Base-by-base conservation (phyloP, 192 early-diverging fungal genomes). In the Entomortierella chlamydospora region DNA sequence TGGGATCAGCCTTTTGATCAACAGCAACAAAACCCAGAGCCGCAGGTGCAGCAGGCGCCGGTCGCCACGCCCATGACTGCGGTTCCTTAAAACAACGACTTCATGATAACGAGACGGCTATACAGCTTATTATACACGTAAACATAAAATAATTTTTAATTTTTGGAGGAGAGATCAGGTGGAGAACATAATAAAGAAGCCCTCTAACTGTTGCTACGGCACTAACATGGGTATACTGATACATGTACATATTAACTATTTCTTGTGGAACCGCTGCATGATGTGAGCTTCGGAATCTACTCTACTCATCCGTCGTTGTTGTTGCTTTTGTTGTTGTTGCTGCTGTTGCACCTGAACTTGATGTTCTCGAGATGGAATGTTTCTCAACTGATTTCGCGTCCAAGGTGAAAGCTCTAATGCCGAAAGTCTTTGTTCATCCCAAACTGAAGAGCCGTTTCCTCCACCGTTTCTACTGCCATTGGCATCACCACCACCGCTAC, bases 1-100 rank as follows among this genome's bases (percentile, higher is more conserved):
- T 79, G 76, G 76, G 76, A 79, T 39, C 22, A 45, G 50, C 61
- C 61, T 2, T 52, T 64, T 13, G 28, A 64, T 8, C 45, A 29
- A 30, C 42, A n/a, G 6, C 31, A 28, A 30, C 30, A n/a, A 55
- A 31, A 55, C 25, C 10, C 26, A 25, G 6, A 26, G 25, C 4
- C 9, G 28, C 22, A 28, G 28, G 52, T 9, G 26, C 15, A 39
- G 18, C 22, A 58, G 13, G 33, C 50, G 28, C 41, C 66, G 18
- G 54, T 41, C 20, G 23, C 42, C 29, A 57, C 56, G 17, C 9
- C 53, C 26, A 49, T 37, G 26, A 28, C 42, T 41, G 49, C 61
- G 18, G 61, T 23, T 1, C 26, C 29, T 45, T 11, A n/a, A 34
- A 6, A 20, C 18, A 43, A 34, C 20, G 13, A 11, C 25, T 39